Conservation (phyloP, 2,329 filamentous ascomycete species). For the Ascochyta koolunga region DNA sequence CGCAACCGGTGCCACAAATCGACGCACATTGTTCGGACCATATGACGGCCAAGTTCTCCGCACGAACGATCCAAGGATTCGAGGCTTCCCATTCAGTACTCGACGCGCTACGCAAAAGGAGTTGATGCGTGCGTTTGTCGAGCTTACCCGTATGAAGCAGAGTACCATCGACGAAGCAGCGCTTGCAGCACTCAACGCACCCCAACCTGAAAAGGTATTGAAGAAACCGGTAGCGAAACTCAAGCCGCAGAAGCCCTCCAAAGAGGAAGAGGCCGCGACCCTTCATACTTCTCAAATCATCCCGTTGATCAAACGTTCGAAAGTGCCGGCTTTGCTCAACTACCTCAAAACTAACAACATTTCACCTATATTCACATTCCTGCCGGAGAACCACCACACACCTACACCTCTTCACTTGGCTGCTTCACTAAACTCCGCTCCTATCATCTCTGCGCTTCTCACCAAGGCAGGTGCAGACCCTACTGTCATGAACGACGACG, state of each 20-base stretch:
- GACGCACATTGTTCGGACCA: constrained; percentile 85
- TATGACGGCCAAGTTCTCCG: constrained; percentile 87
- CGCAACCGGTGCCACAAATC: constrained; percentile 84
- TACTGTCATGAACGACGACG: constrained; percentile 65
- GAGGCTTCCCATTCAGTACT: constrained; percentile 93
- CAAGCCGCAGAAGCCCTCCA: constrained; percentile 69
- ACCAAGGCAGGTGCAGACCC: constrained; percentile 78
- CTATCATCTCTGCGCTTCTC: constrained; percentile 78
- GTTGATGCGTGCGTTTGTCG: constrained; percentile 91
- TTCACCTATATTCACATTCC: constrained; percentile 74
- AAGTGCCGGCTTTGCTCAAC: constrained; percentile 82
- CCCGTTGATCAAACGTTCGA: constrained; percentile 85
- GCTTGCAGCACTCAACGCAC: constrained; percentile 55
- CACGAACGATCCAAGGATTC: constrained; percentile 77
- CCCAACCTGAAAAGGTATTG: constrained; percentile 51
- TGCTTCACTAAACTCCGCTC: constrained; percentile 77
- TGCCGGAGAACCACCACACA: constrained; percentile 75
- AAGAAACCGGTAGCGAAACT: constrained; percentile 42
- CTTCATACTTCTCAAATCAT: constrained; percentile 90
- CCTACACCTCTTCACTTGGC: constrained; percentile 86
- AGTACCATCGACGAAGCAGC: constrained; percentile 74
- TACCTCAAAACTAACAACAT: constrained; percentile 82
- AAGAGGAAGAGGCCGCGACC: constrained; percentile 81
- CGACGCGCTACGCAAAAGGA: constrained; percentile 90
- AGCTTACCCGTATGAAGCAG: constrained; percentile 89